Base-by-base conservation (phyloP, 129 eudicot genomes). In the Heracleum sosnowskyi region DNA sequence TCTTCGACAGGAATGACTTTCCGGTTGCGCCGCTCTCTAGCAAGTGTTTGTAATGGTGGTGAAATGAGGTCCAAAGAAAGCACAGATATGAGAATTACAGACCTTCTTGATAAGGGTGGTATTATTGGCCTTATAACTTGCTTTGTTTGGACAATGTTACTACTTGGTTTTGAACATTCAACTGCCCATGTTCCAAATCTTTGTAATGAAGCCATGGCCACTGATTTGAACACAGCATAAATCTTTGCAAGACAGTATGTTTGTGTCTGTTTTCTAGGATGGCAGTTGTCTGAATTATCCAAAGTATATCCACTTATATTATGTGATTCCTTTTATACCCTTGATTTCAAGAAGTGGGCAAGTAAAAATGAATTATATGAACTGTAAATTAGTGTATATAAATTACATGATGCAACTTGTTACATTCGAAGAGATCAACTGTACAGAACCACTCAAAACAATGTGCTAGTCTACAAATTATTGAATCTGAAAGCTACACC, bases 1-100 rank as follows among this genome's bases (percentile, higher is more conserved):
- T 92, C 99, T 84, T 96, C 93, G 78, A 88, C 89, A 73, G 99
- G 97, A 86, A 96, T 92, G 16, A 20, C 74, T 77, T 90, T 88
- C 79, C 87, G 85, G 45, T 75, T 86, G 78, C 99, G 92, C 79
- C 99, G 84, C 80, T 92, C 97, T 85, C 97, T 92, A 42, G 99
- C 99, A 17, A 77, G 46, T 66, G 83, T 82, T 29, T 88, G 83
- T 40, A 81, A 90, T 31, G 98, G 87, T 4, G 77, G 78, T 24
- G 86, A 85, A 46, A 77, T 40, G 76, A 91, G 85, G 87, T 83
- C 77, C 6, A 89, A 73, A 62, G 91, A 92, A 72, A 87, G 74
- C 42, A 84, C 85, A 77, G 92, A 82, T 7, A 88, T 81, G 68
- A 91, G 81, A 83, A 90, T 76, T 51, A 82, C 85, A 36, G 89